These are phyloP conservation scores for Ustilago tritici DNA, from an alignment of 1,284 basidiomycete species.

Conservation along the genomic window DNA sequence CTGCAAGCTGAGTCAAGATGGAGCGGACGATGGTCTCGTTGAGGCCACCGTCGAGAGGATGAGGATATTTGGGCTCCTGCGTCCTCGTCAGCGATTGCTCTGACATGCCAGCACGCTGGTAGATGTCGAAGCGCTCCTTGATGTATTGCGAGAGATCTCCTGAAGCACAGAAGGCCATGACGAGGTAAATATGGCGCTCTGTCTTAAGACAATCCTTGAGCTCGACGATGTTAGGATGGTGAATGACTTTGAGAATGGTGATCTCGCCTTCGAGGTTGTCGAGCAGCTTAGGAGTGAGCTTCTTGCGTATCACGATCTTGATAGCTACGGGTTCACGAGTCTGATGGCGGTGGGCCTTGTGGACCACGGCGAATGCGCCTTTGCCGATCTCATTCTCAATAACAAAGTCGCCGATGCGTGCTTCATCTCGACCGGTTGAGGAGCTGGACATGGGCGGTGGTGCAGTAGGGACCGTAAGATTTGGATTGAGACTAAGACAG, in stretches of 20 bases:
- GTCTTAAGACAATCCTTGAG: slow-evolving; percentile 93
- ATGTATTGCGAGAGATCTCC: slow-evolving; percentile 97
- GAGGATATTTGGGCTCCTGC: slow-evolving; percentile 78
- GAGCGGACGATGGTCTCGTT: slow-evolving; percentile 91
- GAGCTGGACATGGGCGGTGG: slow-evolving; percentile 30
- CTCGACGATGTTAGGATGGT: slow-evolving; percentile 91
- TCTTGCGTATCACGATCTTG: slow-evolving; percentile 91
- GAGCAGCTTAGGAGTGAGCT: slow-evolving; percentile 89
- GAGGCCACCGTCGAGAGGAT: slow-evolving; percentile 89
- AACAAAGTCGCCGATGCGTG: slow-evolving; percentile 72
- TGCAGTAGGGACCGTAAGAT: neutral
- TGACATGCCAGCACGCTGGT: slow-evolving; percentile 36
- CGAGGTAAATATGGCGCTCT: slow-evolving; percentile 92
- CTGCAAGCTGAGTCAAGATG: slow-evolving; percentile 93
- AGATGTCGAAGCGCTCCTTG: slow-evolving; percentile 70
- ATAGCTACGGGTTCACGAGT: slow-evolving; percentile 78
- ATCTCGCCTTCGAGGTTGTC: slow-evolving; percentile 98
- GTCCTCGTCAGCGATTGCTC: slow-evolving; percentile 20
- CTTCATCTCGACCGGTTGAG: slow-evolving; percentile 42
- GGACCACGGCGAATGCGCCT: slow-evolving; percentile 96
- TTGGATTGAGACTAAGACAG: neutral
- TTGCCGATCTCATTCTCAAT: slow-evolving; percentile 74
- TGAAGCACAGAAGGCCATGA: slow-evolving; percentile 97
- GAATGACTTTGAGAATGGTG: slow-evolving; percentile 91
- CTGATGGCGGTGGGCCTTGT: slow-evolving; percentile 78